Percentiles rank a stretch among this genome's conserved stretches.
phyloP scores from a whole-genome alignment of 805 yeast genomes.

The Candida hungchunana region DNA sequence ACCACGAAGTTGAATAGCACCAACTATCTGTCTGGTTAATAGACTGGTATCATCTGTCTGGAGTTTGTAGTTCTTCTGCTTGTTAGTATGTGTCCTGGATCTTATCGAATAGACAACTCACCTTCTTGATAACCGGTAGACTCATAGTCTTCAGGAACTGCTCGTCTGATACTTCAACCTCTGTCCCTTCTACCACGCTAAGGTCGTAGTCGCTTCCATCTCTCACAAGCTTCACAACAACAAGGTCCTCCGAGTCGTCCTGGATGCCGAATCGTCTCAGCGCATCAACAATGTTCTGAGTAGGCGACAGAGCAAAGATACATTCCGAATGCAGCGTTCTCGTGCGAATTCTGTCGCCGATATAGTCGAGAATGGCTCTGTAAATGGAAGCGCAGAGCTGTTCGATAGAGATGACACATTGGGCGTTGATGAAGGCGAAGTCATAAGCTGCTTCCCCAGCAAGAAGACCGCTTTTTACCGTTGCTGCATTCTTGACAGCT shows the following conservation, averaged over 20 bases:
- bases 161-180: constrained; percentile 31
- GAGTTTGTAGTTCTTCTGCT: constrained; percentile 18
- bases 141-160: constrained; percentile 30
- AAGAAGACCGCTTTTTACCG: constrained; percentile 42
- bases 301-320: constrained; percentile 63
- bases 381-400: constrained; percentile 60
- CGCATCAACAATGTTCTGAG: constrained; percentile 68
- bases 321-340: constrained; percentile 68
- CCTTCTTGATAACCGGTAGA: constrained; percentile 31
- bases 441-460: constrained; percentile 46
- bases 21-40: constrained; percentile 41
- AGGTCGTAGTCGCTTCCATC: constrained; percentile 24
- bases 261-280: constrained; percentile 67
- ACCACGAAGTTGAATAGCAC: constrained; percentile 48
- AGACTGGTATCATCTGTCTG: constrained; percentile 10
- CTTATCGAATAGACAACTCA: neutral
- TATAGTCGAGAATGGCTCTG: constrained; percentile 51
- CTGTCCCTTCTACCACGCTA: constrained; percentile 31
- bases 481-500: constrained; percentile 40
- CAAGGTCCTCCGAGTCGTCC: constrained; percentile 38
- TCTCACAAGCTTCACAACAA: constrained; percentile 45
- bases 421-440: constrained; percentile 63
- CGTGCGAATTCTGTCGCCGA: constrained; percentile 49
- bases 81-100: constrained; percentile 11
- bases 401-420: constrained; percentile 52